Conservation (phyloP, 2,329 filamentous ascomycete species). For the Pseudogymnoascus sp. region DNA sequence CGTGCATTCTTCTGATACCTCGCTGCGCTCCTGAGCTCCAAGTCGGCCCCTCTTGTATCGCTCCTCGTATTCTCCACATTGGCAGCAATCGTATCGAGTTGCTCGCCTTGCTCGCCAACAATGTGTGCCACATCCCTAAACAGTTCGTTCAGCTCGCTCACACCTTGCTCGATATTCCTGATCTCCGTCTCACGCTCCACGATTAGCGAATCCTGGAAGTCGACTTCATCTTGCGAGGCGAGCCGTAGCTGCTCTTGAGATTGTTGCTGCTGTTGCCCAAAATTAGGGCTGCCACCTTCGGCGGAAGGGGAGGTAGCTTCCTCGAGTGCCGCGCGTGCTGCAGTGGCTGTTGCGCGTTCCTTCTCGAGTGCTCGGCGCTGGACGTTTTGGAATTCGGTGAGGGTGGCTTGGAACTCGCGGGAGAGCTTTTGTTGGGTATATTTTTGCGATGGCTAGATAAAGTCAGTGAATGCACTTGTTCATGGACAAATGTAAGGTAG, state of each 20-base stretch:
- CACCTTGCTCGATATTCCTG: conserved; percentile 91
- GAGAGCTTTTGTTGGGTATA: conserved; percentile 94
- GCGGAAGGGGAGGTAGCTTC: conserved; percentile 37
- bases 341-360: conserved; percentile 75
- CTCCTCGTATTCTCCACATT: conserved; percentile 78
- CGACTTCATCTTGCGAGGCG: conserved; percentile 86
- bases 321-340: conserved; percentile 73
- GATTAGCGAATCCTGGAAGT: conserved; percentile 94
- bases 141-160: conserved; percentile 89
- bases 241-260: conserved; percentile 71
- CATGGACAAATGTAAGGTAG: neutral
- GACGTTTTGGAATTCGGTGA: conserved; percentile 87
- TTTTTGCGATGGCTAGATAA: conserved; percentile 76
- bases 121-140: conserved; percentile 98
- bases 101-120: conserved; percentile 85
- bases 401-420: conserved; percentile 80
- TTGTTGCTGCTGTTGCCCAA: conserved; percentile 48
- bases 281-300: conserved; percentile 30
- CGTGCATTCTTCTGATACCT: conserved; percentile 92
- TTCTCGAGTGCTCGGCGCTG: conserved; percentile 88
- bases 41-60: conserved; percentile 76
- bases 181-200: conserved; percentile 96
- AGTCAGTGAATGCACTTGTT: neutral
- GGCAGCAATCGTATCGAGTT: conserved; percentile 76
- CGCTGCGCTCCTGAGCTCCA: conserved; percentile 76